Percentiles rank a stretch among this genome's conserved stretches.
These are phyloP conservation scores for Sclerotinia glacialis DNA, from an alignment of 2,329 filamentous ascomycete species.

Conservation along the genomic window DNA sequence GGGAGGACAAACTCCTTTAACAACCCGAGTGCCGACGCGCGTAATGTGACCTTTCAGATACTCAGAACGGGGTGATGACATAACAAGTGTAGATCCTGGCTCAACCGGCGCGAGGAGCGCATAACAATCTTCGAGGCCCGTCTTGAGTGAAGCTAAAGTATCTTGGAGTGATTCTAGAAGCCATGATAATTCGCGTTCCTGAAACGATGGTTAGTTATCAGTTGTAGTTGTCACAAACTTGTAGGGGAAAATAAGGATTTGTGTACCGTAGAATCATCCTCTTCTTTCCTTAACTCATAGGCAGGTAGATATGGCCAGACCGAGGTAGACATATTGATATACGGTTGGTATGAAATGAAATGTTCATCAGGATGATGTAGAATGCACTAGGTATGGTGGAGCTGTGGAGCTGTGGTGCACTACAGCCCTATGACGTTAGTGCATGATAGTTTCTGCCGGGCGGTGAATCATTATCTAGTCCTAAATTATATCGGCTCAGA, in stretches of 20 bases:
- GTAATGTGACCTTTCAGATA: conserved; percentile 90
- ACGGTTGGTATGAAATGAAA: background rate
- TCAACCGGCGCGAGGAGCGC: conserved; percentile 81
- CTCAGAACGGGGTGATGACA: conserved; percentile 85
- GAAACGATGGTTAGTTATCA: background rate
- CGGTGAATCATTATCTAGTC: conserved; percentile 10
- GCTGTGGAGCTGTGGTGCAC: background rate
- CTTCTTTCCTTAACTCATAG: conserved; percentile 33
- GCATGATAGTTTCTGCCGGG: conserved; percentile 8
- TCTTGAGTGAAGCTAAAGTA: conserved; percentile 36
- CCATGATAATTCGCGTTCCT: conserved; percentile 40
- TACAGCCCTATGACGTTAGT: conserved; percentile 16
- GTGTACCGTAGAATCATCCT: conserved; percentile 37
- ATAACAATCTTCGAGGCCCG: conserved; percentile 61
- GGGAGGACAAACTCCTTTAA: conserved; percentile 70
- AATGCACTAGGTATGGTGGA: background rate
- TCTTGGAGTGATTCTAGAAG: conserved; percentile 40
- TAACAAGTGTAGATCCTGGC: conserved; percentile 81
- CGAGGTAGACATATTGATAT: conserved; percentile 28
- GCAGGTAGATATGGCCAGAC: conserved; percentile 37
- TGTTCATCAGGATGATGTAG: background rate
- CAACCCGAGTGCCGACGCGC: conserved; percentile 81
- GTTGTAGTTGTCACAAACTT: background rate
- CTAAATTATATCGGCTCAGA: background rate
- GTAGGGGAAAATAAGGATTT: background rate